A percentile compares a stretch with the other conserved stretches of the same genome.
Conservation (phyloP, 2,329 filamentous ascomycete species). For the Cladophialophora carrionii region DNA sequence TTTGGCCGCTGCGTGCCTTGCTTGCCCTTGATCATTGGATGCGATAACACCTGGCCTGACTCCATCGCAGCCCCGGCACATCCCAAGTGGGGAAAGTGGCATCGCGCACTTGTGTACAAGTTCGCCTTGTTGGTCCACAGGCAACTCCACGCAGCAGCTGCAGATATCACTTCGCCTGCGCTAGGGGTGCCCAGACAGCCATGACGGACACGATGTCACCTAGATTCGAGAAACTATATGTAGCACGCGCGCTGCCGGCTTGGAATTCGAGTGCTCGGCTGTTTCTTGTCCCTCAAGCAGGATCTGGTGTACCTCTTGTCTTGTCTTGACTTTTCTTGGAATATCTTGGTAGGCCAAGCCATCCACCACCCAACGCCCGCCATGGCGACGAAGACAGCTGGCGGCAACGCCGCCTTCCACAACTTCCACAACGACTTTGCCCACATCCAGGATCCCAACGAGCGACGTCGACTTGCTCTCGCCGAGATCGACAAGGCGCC, state of each 20-base stretch:
- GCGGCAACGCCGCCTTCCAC: constrained; percentile 63
- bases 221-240: constrained; percentile 26
- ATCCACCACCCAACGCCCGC: neutral
- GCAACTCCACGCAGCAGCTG: constrained; percentile 7
- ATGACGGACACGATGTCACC: constrained; percentile 15
- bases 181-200: constrained; percentile 6
- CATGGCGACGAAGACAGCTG: constrained; percentile 33
- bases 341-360: constrained; percentile 8
- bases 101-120: constrained; percentile 8
- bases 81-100: constrained; percentile 7
- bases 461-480: constrained; percentile 76
- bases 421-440: constrained; percentile 77
- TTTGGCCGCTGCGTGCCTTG: constrained; percentile 11
- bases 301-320: constrained; percentile 21
- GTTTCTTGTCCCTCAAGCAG: constrained; percentile 18
- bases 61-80: neutral
- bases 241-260: constrained; percentile 21
- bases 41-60: neutral
- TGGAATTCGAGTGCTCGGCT: constrained; percentile 11
- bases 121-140: constrained; percentile 14
- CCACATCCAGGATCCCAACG: constrained; percentile 68
- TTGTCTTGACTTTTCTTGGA: constrained; percentile 17
- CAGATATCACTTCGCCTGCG: constrained; percentile 7
- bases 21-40: constrained; percentile 7
- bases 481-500: constrained; percentile 58